Percentiles rank a stretch among this genome's conserved stretches.
phyloP scores from a whole-genome alignment of 345 rosid species.

The Dovyalis caffra region DNA sequence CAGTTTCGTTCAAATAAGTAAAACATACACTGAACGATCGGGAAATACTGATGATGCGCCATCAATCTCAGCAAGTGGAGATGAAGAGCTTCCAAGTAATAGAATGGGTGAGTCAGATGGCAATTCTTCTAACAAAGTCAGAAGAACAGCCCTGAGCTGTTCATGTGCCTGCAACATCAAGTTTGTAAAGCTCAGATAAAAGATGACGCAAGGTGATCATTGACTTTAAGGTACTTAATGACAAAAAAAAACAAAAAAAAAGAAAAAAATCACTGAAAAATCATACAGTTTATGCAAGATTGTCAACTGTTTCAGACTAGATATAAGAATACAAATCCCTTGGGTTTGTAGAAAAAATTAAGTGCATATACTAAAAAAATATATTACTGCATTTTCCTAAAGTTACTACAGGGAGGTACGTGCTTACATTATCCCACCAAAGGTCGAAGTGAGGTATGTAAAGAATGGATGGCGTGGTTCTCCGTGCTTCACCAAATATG shows the following conservation, averaged over 20 bases:
- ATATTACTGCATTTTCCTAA: neutral
- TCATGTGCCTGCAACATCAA: slow-evolving; percentile 81
- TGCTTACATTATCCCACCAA: slow-evolving; percentile 98
- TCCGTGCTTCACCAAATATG: slow-evolving; percentile 97
- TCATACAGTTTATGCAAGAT: neutral
- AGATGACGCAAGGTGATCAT: neutral
- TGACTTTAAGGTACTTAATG: neutral
- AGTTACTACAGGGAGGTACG: slow-evolving; percentile 5
- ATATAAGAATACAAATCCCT: neutral
- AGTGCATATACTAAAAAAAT: neutral
- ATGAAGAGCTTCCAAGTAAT: slow-evolving; percentile 74
- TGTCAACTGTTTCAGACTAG: neutral
- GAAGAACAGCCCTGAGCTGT: slow-evolving; percentile 88
- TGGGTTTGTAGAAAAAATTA: too few relatives aligned
- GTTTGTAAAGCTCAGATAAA: neutral
- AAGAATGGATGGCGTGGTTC: slow-evolving; percentile 91
- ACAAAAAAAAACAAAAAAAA: too few relatives aligned
- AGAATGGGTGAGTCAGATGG: slow-evolving; percentile 84
- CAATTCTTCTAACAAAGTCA: slow-evolving; percentile 87
- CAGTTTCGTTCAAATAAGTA: neutral
- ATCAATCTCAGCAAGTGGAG: slow-evolving; percentile 51
- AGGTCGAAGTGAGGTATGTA: slow-evolving; percentile 86
- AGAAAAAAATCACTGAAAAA: neutral
- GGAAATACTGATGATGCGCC: slow-evolving; percentile 60
- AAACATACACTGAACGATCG: slow-evolving; percentile 69